Evolutionary conservation across 2,329 filamentous ascomycete genomes (phyloP).

Genomic region (Colletotrichum sp.): DNA sequence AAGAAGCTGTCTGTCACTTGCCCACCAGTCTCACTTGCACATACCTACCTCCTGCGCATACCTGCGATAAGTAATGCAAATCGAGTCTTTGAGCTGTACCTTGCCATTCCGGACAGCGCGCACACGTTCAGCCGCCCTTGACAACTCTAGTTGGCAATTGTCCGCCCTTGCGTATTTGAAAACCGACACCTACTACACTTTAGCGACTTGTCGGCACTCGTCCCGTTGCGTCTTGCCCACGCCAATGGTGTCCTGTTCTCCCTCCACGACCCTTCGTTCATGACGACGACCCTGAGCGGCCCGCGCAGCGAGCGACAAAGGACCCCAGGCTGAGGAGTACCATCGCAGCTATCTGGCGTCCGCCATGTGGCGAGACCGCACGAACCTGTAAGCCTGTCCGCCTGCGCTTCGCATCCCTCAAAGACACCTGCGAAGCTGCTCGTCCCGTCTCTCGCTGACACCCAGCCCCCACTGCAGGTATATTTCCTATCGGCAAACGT

Average conservation of each 20-base stretch:
- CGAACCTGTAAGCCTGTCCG: conserved; percentile 77
- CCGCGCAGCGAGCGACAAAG: conserved; percentile 20
- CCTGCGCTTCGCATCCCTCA: conserved; percentile 15
- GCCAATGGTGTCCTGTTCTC: conserved; percentile 7
- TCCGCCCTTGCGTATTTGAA: not conserved
- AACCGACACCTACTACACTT: not conserved
- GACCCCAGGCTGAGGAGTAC: conserved; percentile 17
- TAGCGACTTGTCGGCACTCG: not conserved
- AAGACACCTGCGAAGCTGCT: not conserved
- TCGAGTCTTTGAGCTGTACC: not conserved
- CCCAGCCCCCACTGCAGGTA: conserved; percentile 64
- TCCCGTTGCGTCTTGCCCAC: not conserved
- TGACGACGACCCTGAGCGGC: conserved; percentile 15
- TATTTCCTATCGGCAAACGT: conserved; percentile 98
- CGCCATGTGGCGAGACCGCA: conserved; percentile 99
- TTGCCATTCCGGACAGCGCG: not conserved
- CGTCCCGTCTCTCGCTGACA: conserved; percentile 29
- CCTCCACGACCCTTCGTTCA: conserved; percentile 3
- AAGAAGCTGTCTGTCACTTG: not conserved
- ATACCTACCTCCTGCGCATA: not conserved
- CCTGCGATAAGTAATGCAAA: not conserved
- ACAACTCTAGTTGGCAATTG: not conserved
- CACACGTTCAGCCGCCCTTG: not conserved
- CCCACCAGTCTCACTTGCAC: not conserved
- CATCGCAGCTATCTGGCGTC: conserved; percentile 42